Conservation (phyloP, 305 asterid genomes). For the Fraxinus paxiana region DNA sequence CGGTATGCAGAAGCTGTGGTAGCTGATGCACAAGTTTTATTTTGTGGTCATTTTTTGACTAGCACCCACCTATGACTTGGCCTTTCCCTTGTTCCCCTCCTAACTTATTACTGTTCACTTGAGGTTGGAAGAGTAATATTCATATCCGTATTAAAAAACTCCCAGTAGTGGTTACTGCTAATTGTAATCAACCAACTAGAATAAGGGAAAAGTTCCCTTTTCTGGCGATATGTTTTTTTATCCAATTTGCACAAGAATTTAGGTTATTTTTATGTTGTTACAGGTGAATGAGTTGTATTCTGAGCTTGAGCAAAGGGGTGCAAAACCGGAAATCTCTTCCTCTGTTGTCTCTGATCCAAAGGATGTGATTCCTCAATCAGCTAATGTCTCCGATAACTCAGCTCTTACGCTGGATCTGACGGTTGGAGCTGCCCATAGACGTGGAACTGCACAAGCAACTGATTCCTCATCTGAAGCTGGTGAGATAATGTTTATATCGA, state of each 20-base stretch:
- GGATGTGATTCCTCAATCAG: slow-evolving; percentile 32
- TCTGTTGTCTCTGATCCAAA: slow-evolving; percentile 24
- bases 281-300: slow-evolving; percentile 58
- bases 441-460: slow-evolving; percentile 21
- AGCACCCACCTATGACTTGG: neutral
- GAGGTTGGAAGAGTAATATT: neutral
- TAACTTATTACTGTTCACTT: neutral
- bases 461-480: slow-evolving; percentile 32
- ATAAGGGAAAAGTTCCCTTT: neutral
- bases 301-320: slow-evolving; percentile 43
- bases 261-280: slow-evolving; percentile 20
- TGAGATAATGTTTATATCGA: slow-evolving; percentile 31
- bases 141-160: neutral
- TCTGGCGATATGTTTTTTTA: neutral
- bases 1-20: neutral
- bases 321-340: slow-evolving; percentile 26
- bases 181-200: neutral
- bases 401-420: slow-evolving; percentile 24
- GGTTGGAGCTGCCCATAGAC: slow-evolving; percentile 27
- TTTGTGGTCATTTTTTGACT: neutral
- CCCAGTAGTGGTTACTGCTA: neutral
- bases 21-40: neutral
- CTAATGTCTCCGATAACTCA: slow-evolving; percentile 29
- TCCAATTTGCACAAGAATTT: neutral
- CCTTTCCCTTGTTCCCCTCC: neutral